Evolutionary conservation across 805 yeast species (phyloP).

Genomic region (Wickerhamomyces queroliae): DNA sequence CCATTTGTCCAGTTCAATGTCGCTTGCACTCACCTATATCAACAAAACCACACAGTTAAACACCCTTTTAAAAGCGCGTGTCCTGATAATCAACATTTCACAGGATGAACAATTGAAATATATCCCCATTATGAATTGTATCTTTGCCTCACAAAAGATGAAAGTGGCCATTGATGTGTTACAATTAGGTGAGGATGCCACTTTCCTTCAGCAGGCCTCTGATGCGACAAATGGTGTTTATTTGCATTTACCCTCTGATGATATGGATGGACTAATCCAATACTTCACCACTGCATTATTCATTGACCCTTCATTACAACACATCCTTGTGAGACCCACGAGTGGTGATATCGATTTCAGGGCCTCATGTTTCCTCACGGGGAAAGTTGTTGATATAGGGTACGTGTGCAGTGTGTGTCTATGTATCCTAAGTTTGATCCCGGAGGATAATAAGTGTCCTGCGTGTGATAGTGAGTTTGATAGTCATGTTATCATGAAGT

Average conservation of each 20-base stretch:
- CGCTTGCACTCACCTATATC: constrained; percentile 75
- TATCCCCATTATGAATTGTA: constrained; percentile 90
- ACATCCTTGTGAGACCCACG: constrained; percentile 75
- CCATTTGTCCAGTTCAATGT: constrained; percentile 70
- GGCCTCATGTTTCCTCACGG: constrained; percentile 90
- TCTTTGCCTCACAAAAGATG: constrained; percentile 93
- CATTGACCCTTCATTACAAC: constrained; percentile 78
- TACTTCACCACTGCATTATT: constrained; percentile 77
- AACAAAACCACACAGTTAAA: constrained; percentile 44
- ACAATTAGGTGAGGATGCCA: constrained; percentile 65
- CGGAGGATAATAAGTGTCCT: constrained; percentile 68
- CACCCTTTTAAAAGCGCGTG: constrained; percentile 54
- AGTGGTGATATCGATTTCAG: constrained; percentile 85
- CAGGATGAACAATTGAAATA: constrained; percentile 77
- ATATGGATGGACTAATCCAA: constrained; percentile 76
- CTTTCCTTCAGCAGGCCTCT: constrained; percentile 90
- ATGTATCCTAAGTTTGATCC: constrained; percentile 69
- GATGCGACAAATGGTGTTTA: constrained; percentile 94
- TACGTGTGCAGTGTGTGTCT: constrained; percentile 93
- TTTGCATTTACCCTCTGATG: constrained; percentile 53
- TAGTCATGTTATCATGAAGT: constrained; percentile 46
- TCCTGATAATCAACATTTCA: constrained; percentile 57
- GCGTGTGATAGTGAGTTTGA: constrained; percentile 83
- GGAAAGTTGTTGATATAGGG: constrained; percentile 88
- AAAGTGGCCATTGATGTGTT: constrained; percentile 88